Percentiles rank a stretch among this genome's conserved stretches.
Evolutionary conservation across 345 rosid species (phyloP).

Genomic region (Aquilaria malaccensis): DNA sequence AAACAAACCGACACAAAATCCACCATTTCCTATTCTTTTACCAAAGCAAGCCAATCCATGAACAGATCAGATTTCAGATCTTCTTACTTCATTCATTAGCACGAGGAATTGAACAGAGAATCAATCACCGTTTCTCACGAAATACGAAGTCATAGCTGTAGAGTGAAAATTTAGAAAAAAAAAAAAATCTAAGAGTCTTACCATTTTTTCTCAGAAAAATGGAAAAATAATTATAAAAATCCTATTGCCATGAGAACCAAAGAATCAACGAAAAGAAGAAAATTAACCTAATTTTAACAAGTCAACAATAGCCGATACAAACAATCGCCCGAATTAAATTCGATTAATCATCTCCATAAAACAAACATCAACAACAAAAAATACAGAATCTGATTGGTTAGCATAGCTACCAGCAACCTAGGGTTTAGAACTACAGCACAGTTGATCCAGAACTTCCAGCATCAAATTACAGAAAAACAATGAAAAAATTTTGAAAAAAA

Average conservation of each 20-base stretch:
- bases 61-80: too few relatives aligned
- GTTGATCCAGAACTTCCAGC: background rate
- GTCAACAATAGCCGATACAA: slow-evolving; percentile 3
- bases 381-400: background rate
- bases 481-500: slow-evolving; percentile 5
- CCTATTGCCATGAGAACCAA: slow-evolving; percentile 6
- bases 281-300: background rate
- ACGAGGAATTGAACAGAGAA: too few relatives aligned
- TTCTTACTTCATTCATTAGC: too few relatives aligned
- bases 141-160: too few relatives aligned
- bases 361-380: slow-evolving; percentile 2
- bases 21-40: too few relatives aligned
- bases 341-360: slow-evolving; percentile 1
- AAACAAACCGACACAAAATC: too few relatives aligned
- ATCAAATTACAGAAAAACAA: background rate
- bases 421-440: slow-evolving; percentile 29
- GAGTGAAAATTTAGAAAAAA: background rate
- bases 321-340: slow-evolving; percentile 12
- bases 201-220: background rate
- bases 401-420: slow-evolving; percentile 19
- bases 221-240: slow-evolving; percentile 6
- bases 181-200: too few relatives aligned
- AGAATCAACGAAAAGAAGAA: background rate
- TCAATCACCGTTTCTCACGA: too few relatives aligned
- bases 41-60: too few relatives aligned